Evolutionary conservation across 192 early-diverging fungal genomes (phyloP), one percentile per base, ranked within the genome.

Genomic region (Endogone sp.): DNA sequence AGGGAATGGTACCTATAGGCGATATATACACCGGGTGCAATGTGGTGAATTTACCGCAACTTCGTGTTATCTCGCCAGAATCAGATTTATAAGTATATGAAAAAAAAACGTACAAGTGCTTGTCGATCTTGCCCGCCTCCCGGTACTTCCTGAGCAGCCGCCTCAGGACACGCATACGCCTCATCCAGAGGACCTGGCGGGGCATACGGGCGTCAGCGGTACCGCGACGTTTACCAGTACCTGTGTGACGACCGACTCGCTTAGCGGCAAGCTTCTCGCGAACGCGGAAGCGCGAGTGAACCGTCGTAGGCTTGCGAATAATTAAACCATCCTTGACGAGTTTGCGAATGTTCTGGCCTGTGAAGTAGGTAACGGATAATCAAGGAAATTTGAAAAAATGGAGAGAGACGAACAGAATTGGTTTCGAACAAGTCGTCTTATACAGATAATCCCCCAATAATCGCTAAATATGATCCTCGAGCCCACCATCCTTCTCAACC

Each of bases 141-240:
- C 96, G 89, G 94, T 98, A 98, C 86, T 96, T 97, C 87, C 91
- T 84, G 71, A 98, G 86, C 32, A 98, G 87, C 71, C 93, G 90
- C 75, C 96, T 91, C 70, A 98, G 88, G 62, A 98, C 95, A 80
- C 96, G 90, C 92, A 92, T 91, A 77, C 95, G 91, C 68, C 95
- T 91, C 96, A 98, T 98, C 96, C 96, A 98, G 83, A 98, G 85
- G 71, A 97, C 90, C 60, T 84, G 81, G 74, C 84, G 85, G 72
- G 96, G 96, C 96, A 98, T 98, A 85, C 96, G 95, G 63, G 96
- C 95, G 84, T 98, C 95, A 63, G 94, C 89, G 64, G 94, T 96
- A 96, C 94, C 94, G 79, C 90, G 87, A 70, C 93, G 89, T 85
- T 91, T 95, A 90, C 95, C 95, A 69, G 86, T 81, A 70, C 96